phyloP scores from a whole-genome alignment of 805 yeast species.

The Teunomyces aglyptinius region DNA sequence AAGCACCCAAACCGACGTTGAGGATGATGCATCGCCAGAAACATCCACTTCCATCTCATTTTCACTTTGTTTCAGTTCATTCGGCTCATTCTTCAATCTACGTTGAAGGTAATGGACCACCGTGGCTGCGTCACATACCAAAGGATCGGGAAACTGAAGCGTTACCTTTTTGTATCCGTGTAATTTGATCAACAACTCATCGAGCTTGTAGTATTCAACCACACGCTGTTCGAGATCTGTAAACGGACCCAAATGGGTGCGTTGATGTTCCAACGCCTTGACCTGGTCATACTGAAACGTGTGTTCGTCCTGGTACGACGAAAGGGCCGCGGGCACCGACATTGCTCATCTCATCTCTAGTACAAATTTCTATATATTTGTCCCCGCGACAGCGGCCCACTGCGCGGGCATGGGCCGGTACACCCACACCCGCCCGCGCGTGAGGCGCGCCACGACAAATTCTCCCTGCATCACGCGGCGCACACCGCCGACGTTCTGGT shows the following conservation, averaged over 20 bases:
- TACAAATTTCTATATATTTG: neutral
- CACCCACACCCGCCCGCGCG: conserved; percentile 42
- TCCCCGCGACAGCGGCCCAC: conserved; percentile 40
- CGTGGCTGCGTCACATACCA: conserved; percentile 75
- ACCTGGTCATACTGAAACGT: conserved; percentile 50
- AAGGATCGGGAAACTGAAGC: conserved; percentile 83
- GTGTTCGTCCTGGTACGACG: conserved; percentile 68
- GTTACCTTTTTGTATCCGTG: conserved; percentile 52
- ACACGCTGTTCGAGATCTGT: conserved; percentile 31
- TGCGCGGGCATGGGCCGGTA: conserved; percentile 48
- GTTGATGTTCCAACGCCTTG: conserved; percentile 17
- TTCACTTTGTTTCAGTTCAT: neutral
- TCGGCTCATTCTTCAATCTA: conserved; percentile 14
- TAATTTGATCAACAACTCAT: conserved; percentile 44
- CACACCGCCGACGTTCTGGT: conserved; percentile 49
- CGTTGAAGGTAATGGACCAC: conserved; percentile 57
- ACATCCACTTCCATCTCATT: conserved; percentile 15
- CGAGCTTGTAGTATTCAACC: conserved; percentile 53
- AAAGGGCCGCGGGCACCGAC: conserved; percentile 41
- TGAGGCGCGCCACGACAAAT: conserved; percentile 34
- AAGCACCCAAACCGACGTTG: conserved; percentile 62
- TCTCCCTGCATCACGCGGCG: conserved; percentile 41
- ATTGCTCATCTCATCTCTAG: conserved; percentile 4
- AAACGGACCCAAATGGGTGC: conserved; percentile 21
- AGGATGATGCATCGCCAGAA: neutral